Percentiles rank a stretch among this genome's conserved stretches.
These are phyloP conservation scores for Blastomyces silverae DNA, from an alignment of 2,329 filamentous ascomycete species.

Conservation along the genomic window DNA sequence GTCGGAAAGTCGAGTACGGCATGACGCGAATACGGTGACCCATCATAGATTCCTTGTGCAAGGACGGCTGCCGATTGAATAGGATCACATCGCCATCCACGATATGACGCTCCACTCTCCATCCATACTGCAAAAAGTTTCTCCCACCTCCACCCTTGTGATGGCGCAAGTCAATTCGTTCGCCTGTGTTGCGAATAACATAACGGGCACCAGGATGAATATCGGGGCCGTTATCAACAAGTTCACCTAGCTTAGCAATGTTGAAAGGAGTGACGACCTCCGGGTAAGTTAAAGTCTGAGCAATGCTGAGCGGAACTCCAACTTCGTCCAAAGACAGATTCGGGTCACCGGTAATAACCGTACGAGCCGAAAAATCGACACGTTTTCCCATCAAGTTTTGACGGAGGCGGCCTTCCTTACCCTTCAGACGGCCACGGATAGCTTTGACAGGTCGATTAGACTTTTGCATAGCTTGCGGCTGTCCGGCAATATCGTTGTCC, in stretches of 20 bases:
- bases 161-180: conserved; percentile 88
- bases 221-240: conserved; percentile 89
- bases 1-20: conserved; percentile 96
- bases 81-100: conserved; percentile 96
- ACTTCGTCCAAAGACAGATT: conserved; percentile 96
- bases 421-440: conserved; percentile 93
- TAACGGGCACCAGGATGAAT: conserved; percentile 95
- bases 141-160: conserved; percentile 74
- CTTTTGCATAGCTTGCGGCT: conserved; percentile 92
- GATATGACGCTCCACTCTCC: conserved; percentile 97
- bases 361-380: conserved; percentile 98
- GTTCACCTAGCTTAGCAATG: conserved; percentile 79
- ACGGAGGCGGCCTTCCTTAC: conserved; percentile 94
- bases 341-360: conserved; percentile 97
- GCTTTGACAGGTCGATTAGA: conserved; percentile 94
- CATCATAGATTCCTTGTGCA: conserved; percentile 99
- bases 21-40: conserved; percentile 95
- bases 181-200: conserved; percentile 87
- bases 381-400: conserved; percentile 99
- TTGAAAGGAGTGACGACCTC: conserved; percentile 98
- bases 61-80: conserved; percentile 97
- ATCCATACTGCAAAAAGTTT: conserved; percentile 86
- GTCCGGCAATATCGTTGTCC: conserved; percentile 98
- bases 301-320: conserved; percentile 89
- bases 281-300: conserved; percentile 86